Evolutionary conservation across 495 filamentous ascomycete species (phyloP).

Genomic region (Pyrenula aspistea): DNA sequence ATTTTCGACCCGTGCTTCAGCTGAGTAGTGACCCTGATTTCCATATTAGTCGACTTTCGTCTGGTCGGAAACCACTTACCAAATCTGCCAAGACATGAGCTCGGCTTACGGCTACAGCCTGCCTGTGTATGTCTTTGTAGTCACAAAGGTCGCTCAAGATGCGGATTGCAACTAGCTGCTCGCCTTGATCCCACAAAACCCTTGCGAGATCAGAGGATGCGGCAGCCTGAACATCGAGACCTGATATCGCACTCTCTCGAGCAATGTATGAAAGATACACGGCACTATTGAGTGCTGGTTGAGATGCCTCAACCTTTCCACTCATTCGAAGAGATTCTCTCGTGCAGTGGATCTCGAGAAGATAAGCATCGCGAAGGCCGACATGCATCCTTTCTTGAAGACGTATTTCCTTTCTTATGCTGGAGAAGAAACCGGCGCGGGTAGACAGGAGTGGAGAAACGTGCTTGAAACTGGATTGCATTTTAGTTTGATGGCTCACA

Average conservation of each 20-base stretch:
- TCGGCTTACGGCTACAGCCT: conserved; percentile 60
- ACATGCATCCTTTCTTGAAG: conserved; percentile 48
- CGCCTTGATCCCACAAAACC: conserved; percentile 89
- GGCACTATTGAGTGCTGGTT: conserved; percentile 74
- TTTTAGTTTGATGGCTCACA: background rate
- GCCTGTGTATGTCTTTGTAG: conserved; percentile 49
- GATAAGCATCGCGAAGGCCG: conserved; percentile 46
- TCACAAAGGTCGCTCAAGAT: conserved; percentile 68
- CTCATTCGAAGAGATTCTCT: conserved; percentile 63
- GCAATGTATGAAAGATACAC: conserved; percentile 69
- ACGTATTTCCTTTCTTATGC: conserved; percentile 53
- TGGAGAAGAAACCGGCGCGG: conserved; percentile 69
- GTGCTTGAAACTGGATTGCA: conserved; percentile 54
- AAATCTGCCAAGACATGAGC: conserved; percentile 77
- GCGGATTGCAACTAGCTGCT: conserved; percentile 78
- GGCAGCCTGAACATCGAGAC: conserved; percentile 62
- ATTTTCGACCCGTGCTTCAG: conserved; percentile 85
- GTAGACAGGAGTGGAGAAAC: conserved; percentile 70
- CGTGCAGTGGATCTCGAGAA: conserved; percentile 61
- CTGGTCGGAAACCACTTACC: conserved; percentile 30
- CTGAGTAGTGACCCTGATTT: conserved; percentile 63
- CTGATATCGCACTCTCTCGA: conserved; percentile 48
- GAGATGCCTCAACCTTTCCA: conserved; percentile 64
- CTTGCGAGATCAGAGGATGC: conserved; percentile 70
- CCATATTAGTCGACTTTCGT: conserved; percentile 7